Base-by-base conservation (phyloP, 495 filamentous ascomycete species). In the Physcia stellaris region DNA sequence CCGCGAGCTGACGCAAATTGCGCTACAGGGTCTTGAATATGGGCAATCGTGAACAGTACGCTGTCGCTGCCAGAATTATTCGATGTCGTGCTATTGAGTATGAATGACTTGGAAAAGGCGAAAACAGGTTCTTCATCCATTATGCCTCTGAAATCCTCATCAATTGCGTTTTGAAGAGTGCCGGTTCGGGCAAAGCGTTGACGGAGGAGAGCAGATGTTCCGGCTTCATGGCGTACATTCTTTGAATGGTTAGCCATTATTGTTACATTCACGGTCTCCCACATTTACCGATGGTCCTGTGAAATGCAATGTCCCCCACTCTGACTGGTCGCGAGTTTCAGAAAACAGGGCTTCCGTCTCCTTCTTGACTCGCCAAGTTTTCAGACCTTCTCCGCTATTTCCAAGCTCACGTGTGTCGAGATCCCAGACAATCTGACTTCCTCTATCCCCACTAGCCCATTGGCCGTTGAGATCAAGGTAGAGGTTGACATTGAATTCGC, bases 401-500 rank as follows among this genome's bases (percentile, higher is more conserved):
- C 55, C 47, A 10, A 52, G 34, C 16, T 58, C 53, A 12, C 66
- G 38, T 35, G 67, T 49, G 29, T 62, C 57, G 35, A 82, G 58
- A 13, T 72, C 58, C 86, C 84, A 93, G 29, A 66, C 64, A 30
- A 94, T 77, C 34, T 67, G 59, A 48, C 67, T 82, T 16, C 62
- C 73, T 35, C 71, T 57, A 40, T 87, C 71, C 7, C 83, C 84
- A 47, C 77, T 88, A 29, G 82, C 80, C 88, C 86, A 92, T 54
- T 85, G 75, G 2, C 87, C 88, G 51, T 94, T 87, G 20, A 90
- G 46, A 52, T 96, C 88, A 38, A 92, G 64, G 47, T 93, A 94
- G 22, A 96, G 59, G 53, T 80, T 73, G n/a, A 94, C 63, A 46
- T 77, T 70, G 35, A 79, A 71, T 37, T 62, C 64, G 24, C 84